A percentile compares a stretch with the other conserved stretches of the same genome.
phyloP scores from a whole-genome alignment of 2,329 filamentous ascomycete species.

The Akanthomyces dipterigenus region DNA sequence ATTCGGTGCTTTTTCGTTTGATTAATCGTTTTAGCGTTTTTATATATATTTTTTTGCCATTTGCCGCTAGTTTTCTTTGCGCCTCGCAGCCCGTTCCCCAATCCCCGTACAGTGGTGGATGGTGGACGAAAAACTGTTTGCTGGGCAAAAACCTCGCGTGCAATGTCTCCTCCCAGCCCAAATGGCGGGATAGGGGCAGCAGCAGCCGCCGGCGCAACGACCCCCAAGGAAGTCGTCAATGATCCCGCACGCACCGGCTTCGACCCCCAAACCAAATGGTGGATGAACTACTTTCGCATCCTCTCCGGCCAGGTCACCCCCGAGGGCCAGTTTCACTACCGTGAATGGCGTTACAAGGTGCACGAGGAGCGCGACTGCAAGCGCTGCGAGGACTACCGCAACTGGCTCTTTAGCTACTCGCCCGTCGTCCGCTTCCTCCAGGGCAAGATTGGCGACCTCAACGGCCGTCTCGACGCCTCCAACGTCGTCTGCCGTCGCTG shows the following conservation, averaged over 20 bases:
- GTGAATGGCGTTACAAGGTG: conserved; percentile 64
- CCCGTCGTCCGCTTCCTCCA: conserved; percentile 83
- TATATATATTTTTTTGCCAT: not conserved
- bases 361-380: conserved; percentile 74
- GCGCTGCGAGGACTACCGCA: conserved; percentile 72
- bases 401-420: conserved; percentile 78
- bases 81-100: not conserved
- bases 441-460: conserved; percentile 72
- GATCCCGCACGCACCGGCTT: conserved; percentile 57
- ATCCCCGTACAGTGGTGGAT: not conserved
- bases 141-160: not conserved
- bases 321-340: conserved; percentile 68
- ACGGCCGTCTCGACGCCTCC: conserved; percentile 62
- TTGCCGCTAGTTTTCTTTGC: not conserved
- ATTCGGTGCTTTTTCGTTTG: not conserved
- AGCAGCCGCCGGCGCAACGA: not conserved
- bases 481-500: conserved; percentile 85
- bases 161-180: conserved; percentile 1
- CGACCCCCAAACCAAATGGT: conserved; percentile 55
- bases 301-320: conserved; percentile 65
- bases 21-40: not conserved
- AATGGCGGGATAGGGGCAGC: not conserved
- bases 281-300: conserved; percentile 82
- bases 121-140: too few species aligned
- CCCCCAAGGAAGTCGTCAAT: conserved; percentile 40